A percentile compares a stretch with the other conserved stretches of the same genome.
These are phyloP conservation scores for Taiwanofungus camphoratus DNA, from an alignment of 1,284 basidiomycete species.

Conservation along the genomic window DNA sequence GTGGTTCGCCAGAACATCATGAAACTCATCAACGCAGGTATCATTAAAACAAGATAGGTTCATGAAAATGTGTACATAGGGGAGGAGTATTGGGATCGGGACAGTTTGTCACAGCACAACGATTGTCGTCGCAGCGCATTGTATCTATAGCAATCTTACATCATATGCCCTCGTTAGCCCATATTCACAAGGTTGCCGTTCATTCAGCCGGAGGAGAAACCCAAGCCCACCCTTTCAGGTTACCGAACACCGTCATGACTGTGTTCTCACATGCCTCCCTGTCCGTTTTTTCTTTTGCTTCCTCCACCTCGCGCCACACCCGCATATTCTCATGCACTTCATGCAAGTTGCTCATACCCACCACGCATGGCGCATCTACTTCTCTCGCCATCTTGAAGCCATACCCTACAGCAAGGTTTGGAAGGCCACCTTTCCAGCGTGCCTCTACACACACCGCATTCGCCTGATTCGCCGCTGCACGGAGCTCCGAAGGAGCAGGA, in stretches of 20 bases:
- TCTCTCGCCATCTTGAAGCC: conserved; percentile 48
- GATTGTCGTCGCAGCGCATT: conserved; percentile 5
- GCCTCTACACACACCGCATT: conserved; percentile 19
- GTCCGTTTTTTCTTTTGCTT: conserved; percentile 30
- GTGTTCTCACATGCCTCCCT: conserved; percentile 45
- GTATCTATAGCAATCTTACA: conserved; percentile 18
- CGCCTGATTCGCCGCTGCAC: conserved; percentile 36
- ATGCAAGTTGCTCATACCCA: conserved; percentile 63
- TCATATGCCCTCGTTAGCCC: neutral
- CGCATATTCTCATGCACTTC: conserved; percentile 74
- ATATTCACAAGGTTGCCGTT: neutral
- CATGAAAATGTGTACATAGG: too few species aligned
- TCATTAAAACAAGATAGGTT: conserved; percentile 70
- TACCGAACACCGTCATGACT: conserved; percentile 39
- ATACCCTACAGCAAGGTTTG: conserved; percentile 71
- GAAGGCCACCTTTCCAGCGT: conserved; percentile 45
- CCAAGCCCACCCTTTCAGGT: conserved; percentile 37
- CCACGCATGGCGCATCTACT: conserved; percentile 61
- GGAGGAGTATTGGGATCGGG: too few species aligned
- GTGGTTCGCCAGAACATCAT: conserved; percentile 80
- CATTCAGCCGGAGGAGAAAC: conserved; percentile 36
- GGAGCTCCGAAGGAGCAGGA: conserved; percentile 61
- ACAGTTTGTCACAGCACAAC: neutral
- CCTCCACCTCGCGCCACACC: conserved; percentile 59
- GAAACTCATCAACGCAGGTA: conserved; percentile 91